A percentile compares a stretch with the other conserved stretches of the same genome.
Evolutionary conservation across 805 yeast species (phyloP).

Genomic region (Kregervanrija delftensis): DNA sequence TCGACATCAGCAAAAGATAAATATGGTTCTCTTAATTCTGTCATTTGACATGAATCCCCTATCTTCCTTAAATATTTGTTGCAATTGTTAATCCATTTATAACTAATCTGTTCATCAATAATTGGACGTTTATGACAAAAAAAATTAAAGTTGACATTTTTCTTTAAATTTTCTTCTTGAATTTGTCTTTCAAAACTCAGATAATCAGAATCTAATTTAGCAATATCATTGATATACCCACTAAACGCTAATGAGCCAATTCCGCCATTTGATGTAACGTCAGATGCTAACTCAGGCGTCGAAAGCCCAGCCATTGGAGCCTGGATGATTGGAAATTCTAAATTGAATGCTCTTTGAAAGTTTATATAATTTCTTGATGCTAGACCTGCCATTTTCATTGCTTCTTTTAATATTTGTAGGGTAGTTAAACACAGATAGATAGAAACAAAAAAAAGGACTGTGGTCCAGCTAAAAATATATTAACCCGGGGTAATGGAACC

Average conservation of each 20-base stretch:
- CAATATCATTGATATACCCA: neutral
- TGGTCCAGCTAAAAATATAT: no score
- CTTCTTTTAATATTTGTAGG: no score
- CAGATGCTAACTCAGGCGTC: neutral
- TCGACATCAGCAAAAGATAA: neutral
- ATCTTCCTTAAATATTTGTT: neutral
- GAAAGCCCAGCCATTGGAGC: conserved; percentile 2
- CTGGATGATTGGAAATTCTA: neutral
- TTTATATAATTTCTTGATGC: no score
- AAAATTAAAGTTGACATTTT: neutral
- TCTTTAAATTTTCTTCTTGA: neutral
- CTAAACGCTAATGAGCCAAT: neutral
- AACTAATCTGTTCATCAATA: neutral
- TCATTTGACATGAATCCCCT: no score
- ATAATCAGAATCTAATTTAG: neutral
- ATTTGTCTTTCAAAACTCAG: neutral
- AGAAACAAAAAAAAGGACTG: no score
- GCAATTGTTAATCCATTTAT: neutral
- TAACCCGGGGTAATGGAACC: no score
- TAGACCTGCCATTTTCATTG: no score
- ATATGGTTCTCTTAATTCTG: neutral
- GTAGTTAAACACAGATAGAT: no score
- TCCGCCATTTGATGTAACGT: neutral
- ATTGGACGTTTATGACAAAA: neutral
- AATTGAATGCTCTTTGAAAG: neutral